Percentiles rank a stretch among this genome's conserved stretches.
Evolutionary conservation across 495 filamentous ascomycete genomes (phyloP).

Genomic region (Penicillium arizonense): DNA sequence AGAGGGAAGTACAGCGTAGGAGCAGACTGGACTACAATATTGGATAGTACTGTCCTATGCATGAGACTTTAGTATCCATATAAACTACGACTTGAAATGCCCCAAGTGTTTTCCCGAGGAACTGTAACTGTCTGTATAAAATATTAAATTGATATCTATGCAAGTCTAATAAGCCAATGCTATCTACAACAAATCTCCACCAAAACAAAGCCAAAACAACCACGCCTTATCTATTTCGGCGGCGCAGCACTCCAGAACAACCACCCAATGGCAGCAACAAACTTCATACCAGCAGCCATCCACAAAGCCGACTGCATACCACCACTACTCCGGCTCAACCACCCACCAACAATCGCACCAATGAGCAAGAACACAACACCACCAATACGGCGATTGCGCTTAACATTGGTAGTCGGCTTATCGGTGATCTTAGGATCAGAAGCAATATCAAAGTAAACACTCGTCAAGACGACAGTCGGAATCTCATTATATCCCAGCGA

Average conservation of each 20-base stretch:
- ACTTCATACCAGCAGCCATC: constrained; percentile 59
- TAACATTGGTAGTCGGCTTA: constrained; percentile 51
- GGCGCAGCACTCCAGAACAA: constrained; percentile 38
- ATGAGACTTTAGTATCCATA: no score
- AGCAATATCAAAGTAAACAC: constrained; percentile 65
- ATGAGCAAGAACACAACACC: constrained; percentile 56
- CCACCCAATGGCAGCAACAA: constrained; percentile 42
- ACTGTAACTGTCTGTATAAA: neutral
- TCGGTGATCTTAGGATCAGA: constrained; percentile 55
- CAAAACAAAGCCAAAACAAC: neutral
- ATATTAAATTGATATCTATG: constrained; percentile 5
- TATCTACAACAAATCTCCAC: neutral
- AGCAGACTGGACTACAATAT: no score
- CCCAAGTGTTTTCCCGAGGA: no score
- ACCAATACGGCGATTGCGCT: constrained; percentile 60
- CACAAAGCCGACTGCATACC: constrained; percentile 57
- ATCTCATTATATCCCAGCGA: constrained; percentile 66
- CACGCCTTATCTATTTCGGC: constrained; percentile 13
- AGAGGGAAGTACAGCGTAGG: no score
- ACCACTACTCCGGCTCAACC: constrained; percentile 54
- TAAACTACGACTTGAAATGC: no score
- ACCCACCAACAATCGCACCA: constrained; percentile 64
- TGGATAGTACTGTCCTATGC: no score
- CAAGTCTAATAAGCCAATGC: neutral
- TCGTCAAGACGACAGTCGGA: constrained; percentile 72